A percentile compares a stretch with the other conserved stretches of the same genome.
Evolutionary conservation across 2,329 filamentous ascomycete species (phyloP).

Genomic region (Ilyonectria robusta): DNA sequence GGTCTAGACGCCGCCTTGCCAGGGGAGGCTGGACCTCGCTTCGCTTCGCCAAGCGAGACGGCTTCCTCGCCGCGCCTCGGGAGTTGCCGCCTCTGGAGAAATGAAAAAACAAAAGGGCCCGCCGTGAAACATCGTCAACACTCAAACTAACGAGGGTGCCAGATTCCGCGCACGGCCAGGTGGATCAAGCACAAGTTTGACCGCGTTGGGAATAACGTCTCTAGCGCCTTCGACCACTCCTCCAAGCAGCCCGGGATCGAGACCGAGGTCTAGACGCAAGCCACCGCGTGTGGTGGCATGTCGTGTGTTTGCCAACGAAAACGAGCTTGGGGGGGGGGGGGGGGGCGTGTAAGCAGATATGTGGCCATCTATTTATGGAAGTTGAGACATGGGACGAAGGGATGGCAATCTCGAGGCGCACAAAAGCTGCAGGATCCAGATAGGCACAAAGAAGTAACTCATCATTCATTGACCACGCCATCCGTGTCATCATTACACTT

Average conservation of each 20-base stretch:
- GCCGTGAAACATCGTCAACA: not conserved
- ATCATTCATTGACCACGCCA: constrained; percentile 42
- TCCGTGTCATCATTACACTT: constrained; percentile 30
- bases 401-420: not conserved
- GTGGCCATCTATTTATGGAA: constrained; percentile 13
- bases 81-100: constrained; percentile 6
- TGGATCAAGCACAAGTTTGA: constrained; percentile 67
- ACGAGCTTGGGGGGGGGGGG: not conserved
- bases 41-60: not conserved
- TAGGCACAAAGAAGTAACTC: constrained; percentile 26
- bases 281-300: constrained; percentile 30
- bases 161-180: constrained; percentile 62
- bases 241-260: constrained; percentile 73
- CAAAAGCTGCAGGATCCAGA: not conserved
- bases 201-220: constrained; percentile 72
- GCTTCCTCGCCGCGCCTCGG: constrained; percentile 4
- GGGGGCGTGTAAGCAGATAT: not conserved
- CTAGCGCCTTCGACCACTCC: constrained; percentile 70
- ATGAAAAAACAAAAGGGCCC: not conserved
- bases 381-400: not conserved
- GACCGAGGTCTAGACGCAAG: constrained; percentile 72
- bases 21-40: constrained; percentile 16
- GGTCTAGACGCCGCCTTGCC: constrained; percentile 24
- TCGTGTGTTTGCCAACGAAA: not conserved
- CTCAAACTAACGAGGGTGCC: constrained; percentile 32